Evolutionary conservation across 371 early-diverging fungal genomes (phyloP).

Genomic region (Cokeromyces recurvatus): DNA sequence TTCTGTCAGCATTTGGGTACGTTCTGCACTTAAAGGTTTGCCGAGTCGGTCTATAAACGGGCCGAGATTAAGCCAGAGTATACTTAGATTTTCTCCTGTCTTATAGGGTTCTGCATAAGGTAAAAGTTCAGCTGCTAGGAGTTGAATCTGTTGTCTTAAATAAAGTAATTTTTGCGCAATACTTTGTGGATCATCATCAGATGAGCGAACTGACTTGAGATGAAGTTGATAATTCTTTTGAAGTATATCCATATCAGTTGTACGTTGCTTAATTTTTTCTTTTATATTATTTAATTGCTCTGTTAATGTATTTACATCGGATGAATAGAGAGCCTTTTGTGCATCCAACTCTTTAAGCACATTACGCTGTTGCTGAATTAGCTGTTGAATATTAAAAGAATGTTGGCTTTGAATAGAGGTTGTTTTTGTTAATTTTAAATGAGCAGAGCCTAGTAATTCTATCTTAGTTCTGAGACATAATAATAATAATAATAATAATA

Average conservation of each 20-base stretch:
- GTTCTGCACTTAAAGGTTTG: conserved; percentile 16
- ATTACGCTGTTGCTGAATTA: conserved; percentile 18
- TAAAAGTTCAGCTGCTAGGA: conserved; percentile 21
- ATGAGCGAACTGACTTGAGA: conserved; percentile 30
- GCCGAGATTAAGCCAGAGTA: conserved; percentile 41
- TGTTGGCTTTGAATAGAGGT: conserved; percentile 4
- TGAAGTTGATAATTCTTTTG: conserved; percentile 28
- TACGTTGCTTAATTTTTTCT: conserved; percentile 20
- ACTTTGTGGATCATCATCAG: conserved; percentile 29
- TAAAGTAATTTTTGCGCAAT: conserved; percentile 16
- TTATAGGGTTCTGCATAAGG: conserved; percentile 18
- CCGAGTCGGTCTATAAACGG: conserved; percentile 27
- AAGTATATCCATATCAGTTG: conserved; percentile 14
- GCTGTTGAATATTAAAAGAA: conserved; percentile 8
- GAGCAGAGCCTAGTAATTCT: conserved; percentile 1
- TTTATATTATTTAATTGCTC: conserved; percentile 15
- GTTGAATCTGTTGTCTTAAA: conserved; percentile 19
- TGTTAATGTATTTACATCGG: conserved; percentile 11
- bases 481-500: no score
- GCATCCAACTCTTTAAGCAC: conserved; percentile 16
- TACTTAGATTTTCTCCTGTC: conserved; percentile 23
- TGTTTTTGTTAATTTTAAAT: conserved; percentile 4
- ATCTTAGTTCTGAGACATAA: no score
- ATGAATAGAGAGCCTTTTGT: conserved; percentile 15
- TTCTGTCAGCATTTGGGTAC: conserved; percentile 36